Conservation (phyloP, 805 yeast genomes). For the Cyberlindnera xylosilytica region DNA sequence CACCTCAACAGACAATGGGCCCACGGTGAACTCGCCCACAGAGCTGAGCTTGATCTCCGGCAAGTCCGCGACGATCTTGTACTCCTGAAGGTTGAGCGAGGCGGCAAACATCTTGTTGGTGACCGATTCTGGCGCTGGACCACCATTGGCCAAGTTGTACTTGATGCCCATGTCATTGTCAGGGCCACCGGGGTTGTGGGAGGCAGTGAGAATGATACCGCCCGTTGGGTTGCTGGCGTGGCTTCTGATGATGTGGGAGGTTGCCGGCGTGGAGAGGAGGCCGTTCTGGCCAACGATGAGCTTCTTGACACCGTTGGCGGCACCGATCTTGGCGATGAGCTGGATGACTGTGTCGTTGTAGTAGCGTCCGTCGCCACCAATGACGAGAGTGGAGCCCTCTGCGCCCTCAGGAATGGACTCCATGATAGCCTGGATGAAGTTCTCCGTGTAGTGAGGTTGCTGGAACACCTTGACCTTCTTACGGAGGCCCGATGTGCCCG, state of each 20-base stretch:
- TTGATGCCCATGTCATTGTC: conserved; percentile 89
- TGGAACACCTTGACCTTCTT: conserved; percentile 87
- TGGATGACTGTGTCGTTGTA: conserved; percentile 82
- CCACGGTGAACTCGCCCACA: conserved; percentile 52
- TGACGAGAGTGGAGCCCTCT: conserved; percentile 68
- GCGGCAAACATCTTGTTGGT: conserved; percentile 81
- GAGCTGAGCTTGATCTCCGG: conserved; percentile 61
- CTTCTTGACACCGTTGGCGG: conserved; percentile 87
- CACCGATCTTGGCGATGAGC: conserved; percentile 76
- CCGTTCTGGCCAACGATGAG: conserved; percentile 87
- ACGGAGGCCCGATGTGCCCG: conserved; percentile 96
- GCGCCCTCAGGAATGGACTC: conserved; percentile 90
- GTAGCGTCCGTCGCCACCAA: conserved; percentile 97
- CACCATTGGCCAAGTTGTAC: conserved; percentile 92
- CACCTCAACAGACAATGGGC: conserved; percentile 70
- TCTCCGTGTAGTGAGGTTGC: conserved; percentile 78
- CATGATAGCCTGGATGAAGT: conserved; percentile 84
- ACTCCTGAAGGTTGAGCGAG: conserved; percentile 55
- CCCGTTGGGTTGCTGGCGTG: conserved; percentile 63
- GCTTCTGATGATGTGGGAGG: conserved; percentile 86
- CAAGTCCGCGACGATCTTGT: conserved; percentile 56
- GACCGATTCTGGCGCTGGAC: conserved; percentile 96
- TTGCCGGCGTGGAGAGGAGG: conserved; percentile 91
- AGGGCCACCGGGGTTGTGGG: conserved; percentile 98
- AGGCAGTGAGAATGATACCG: conserved; percentile 93